Evolutionary conservation across 345 rosid species (phyloP), one percentile per base, ranked within the genome.

Genomic region (Eucalyptus sp.): DNA sequence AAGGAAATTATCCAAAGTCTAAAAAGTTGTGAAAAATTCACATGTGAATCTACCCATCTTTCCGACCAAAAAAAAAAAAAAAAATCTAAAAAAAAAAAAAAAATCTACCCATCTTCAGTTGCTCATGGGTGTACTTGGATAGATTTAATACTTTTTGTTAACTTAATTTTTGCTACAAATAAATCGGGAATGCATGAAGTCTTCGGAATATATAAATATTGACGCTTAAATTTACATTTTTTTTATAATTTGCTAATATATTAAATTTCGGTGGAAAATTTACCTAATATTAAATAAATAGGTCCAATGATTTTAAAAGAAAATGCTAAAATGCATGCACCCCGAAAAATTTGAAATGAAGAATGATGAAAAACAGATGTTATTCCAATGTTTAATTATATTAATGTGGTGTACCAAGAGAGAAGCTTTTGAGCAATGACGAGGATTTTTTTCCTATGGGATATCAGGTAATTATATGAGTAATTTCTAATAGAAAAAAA

Each of bases 301-400:
- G 31, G 14, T 60, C 29, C 29, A 24, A 5, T 60, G 29, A 0
- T 24, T 60, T 24, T 60, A 60, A 1, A 60, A 58, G 15, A 25
- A 60, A 10, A 60, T 60, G 29, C 62, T 52, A 52, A 52, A 18
- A 52, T 52, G 24, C 10, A 1, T 52, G 56, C 10, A 10, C 24
- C 56, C 1, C 0, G 4, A 24, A 24, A 56, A 56, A 24, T 9
- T 56, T 22, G 62, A 20, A 56, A 56, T 56, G 12, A 5, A 56
- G 62, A 2, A 24, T 0, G 7, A 1, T 5, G 0, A 10, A 60
- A 24, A 10, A 27, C 2, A 60, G 0, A 48, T 20, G 80, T 13
- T 46, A 43, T 46, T 88, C 81, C 81, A 58, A 43, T 60, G 68
- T 60, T 60, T 60, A 60, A 60, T 60, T 27, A 12, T 29, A 60